phyloP scores from a whole-genome alignment of 108 stramenopile genomes.

The Licmophora abbreviata region DNA sequence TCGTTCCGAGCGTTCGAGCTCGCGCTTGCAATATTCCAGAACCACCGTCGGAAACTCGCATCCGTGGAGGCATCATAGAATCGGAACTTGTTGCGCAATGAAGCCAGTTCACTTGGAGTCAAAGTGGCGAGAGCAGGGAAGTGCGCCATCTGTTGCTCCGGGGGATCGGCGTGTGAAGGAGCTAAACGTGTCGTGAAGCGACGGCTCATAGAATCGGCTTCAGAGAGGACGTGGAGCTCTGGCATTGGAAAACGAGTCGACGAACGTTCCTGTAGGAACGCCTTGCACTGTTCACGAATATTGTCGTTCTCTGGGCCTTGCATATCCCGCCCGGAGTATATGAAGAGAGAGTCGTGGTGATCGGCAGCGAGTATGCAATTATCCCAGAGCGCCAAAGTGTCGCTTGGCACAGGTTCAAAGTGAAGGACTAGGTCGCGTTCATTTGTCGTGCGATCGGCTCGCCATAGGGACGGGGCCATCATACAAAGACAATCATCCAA shows the following conservation, averaged over 20 bases:
- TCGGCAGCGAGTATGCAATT: slow-evolving; percentile 45
- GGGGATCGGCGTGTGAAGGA: slow-evolving; percentile 42
- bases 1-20: slow-evolving; percentile 31
- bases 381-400: slow-evolving; percentile 45
- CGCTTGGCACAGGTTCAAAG: slow-evolving; percentile 17
- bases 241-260: slow-evolving; percentile 47
- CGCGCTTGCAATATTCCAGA: slow-evolving; percentile 54
- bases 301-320: slow-evolving; percentile 15
- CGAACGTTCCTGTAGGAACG: slow-evolving; percentile 14
- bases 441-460: slow-evolving; percentile 17
- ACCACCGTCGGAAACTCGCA: slow-evolving; percentile 52
- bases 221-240: slow-evolving; percentile 25
- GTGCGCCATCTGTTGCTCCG: slow-evolving; percentile 37
- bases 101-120: slow-evolving; percentile 19
- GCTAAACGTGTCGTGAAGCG: slow-evolving; percentile 42
- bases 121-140: slow-evolving; percentile 42
- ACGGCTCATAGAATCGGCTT: slow-evolving; percentile 63
- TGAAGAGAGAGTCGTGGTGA: slow-evolving; percentile 31
- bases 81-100: slow-evolving; percentile 30
- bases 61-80: slow-evolving; percentile 45
- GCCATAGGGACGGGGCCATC: slow-evolving; percentile 49
- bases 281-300: slow-evolving; percentile 25
- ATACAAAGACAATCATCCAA: slow-evolving; percentile 43
- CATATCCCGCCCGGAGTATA: slow-evolving; percentile 35
- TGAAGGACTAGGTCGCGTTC: neutral